A percentile compares a stretch with the other conserved stretches of the same genome.
phyloP scores from a whole-genome alignment of 768 basidiomycete species.

The Lyophyllum shimeji region DNA sequence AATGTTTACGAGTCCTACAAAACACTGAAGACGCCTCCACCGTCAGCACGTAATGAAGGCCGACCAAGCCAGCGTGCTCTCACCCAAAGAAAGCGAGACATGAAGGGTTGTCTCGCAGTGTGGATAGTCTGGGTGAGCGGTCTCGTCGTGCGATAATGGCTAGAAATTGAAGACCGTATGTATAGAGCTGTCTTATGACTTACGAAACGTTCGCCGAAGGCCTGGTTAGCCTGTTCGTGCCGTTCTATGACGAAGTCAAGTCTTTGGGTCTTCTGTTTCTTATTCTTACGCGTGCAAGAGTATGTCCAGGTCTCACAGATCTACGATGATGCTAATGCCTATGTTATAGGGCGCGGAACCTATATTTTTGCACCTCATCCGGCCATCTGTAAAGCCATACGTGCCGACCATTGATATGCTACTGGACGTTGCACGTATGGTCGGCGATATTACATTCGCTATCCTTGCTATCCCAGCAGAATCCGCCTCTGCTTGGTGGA shows the following conservation, averaged over 20 bases:
- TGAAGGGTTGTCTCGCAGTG: conserved; percentile 82
- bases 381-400: conserved; percentile 79
- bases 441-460: conserved; percentile 62
- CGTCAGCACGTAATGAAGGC: conserved; percentile 52
- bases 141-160: conserved; percentile 15
- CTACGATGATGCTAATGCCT: not conserved
- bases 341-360: conserved; percentile 78
- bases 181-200: conserved; percentile 62
- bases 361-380: conserved; percentile 76
- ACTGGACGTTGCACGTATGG: conserved; percentile 58
- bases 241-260: conserved; percentile 86
- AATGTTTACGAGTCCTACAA: conserved; percentile 88
- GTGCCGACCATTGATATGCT: conserved; percentile 60
- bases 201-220: conserved; percentile 70
- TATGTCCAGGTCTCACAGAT: conserved; percentile 23
- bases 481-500: conserved; percentile 36
- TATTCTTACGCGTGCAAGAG: conserved; percentile 72
- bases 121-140: conserved; percentile 81
- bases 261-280: conserved; percentile 71
- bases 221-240: conserved; percentile 68
- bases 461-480: conserved; percentile 39
- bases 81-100: conserved; percentile 76
- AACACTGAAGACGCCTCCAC: conserved; percentile 67
- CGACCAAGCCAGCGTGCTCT: conserved; percentile 65
- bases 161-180: conserved; percentile 11